Evolutionary conservation across 345 rosid species (phyloP).

Genomic region (Firmiana major): DNA sequence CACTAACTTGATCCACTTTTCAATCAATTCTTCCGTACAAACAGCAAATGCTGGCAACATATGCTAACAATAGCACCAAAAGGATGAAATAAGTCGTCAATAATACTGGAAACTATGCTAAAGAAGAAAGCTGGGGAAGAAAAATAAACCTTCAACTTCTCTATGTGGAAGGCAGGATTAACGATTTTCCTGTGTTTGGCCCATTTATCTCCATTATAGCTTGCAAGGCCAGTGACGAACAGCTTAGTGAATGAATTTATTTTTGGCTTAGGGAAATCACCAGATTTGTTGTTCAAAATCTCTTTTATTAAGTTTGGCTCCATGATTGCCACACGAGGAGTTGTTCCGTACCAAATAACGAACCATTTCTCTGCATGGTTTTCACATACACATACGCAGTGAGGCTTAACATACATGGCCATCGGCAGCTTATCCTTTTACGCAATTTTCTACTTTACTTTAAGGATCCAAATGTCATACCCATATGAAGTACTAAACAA

Average conservation of each 20-base stretch:
- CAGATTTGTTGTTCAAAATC: constrained; percentile 21
- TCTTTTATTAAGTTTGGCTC: constrained; percentile 30
- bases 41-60: constrained; percentile 27
- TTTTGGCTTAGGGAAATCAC: constrained; percentile 23
- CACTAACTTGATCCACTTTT: constrained; percentile 23
- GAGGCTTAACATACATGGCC: not conserved
- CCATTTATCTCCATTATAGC: constrained; percentile 30
- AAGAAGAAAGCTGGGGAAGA: not conserved
- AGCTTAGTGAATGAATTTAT: constrained; percentile 10
- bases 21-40: constrained; percentile 24
- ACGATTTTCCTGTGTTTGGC: constrained; percentile 29
- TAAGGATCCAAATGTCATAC: not conserved
- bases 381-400: not conserved
- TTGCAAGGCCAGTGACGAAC: constrained; percentile 28
- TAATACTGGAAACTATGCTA: not conserved
- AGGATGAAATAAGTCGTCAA: not conserved
- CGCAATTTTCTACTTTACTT: not conserved
- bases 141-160: constrained; percentile 28
- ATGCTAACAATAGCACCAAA: not conserved
- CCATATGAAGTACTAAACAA: not conserved
- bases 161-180: constrained; percentile 29
- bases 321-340: constrained; percentile 25
- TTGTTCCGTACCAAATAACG: constrained; percentile 24
- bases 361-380: constrained; percentile 21
- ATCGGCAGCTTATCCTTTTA: not conserved